Evolutionary conservation across 2,329 filamentous ascomycete genomes (phyloP).

Genomic region (Epichloe glyceriae): DNA sequence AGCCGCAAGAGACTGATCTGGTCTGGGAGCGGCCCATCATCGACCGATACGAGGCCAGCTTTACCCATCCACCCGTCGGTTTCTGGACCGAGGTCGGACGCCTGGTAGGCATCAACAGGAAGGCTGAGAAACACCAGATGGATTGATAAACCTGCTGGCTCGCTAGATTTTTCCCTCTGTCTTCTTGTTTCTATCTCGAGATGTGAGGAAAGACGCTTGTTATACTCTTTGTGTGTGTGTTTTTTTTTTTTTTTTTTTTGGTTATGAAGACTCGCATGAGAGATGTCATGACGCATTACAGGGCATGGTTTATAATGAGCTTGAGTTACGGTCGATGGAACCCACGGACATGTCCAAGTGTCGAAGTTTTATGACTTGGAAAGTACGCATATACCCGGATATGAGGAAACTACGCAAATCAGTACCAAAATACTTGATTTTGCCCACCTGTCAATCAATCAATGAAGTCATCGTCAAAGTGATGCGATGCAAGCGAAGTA

Average conservation of each 20-base stretch:
- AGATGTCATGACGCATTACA: background rate
- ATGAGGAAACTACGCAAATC: background rate
- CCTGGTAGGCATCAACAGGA: constrained; percentile 26
- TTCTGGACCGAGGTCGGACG: constrained; percentile 44
- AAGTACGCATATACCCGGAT: constrained; percentile 4
- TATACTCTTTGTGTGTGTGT: background rate
- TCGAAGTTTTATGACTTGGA: background rate
- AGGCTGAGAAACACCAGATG: constrained; percentile 9
- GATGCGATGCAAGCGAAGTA: background rate
- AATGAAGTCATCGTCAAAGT: background rate
- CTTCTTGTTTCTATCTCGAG: background rate
- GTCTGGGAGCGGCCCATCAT: constrained; percentile 47
- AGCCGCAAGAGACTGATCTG: constrained; percentile 42
- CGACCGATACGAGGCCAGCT: constrained; percentile 42
- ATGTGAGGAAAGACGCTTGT: background rate
- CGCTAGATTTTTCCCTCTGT: too few relatives aligned
- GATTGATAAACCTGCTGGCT: constrained; percentile 1
- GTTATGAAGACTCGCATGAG: background rate
- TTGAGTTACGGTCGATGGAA: background rate
- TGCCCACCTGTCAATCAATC: background rate
- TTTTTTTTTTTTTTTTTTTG: background rate
- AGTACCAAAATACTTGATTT: background rate
- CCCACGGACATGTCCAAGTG: background rate
- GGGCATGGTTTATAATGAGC: constrained; percentile 1
- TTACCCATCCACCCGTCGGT: constrained; percentile 33